Percentiles rank a stretch among this genome's conserved stretches.
phyloP scores from a whole-genome alignment of 768 basidiomycete species.

The Suillus luteus region DNA sequence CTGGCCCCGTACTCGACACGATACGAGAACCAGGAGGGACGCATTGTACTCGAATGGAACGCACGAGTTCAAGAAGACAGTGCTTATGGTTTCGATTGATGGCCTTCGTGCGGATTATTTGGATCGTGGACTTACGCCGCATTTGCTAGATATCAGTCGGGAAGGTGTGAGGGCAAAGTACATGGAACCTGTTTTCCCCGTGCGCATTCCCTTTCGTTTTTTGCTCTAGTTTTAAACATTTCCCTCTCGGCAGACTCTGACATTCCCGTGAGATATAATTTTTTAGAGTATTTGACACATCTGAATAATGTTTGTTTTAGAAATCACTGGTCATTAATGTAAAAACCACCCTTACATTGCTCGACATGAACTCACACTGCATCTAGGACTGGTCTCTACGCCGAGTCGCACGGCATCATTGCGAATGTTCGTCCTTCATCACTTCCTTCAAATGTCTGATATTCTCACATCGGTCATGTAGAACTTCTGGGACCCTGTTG shows the following conservation, averaged over 20 bases:
- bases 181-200: constrained; percentile 87
- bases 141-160: constrained; percentile 77
- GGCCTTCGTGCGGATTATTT: constrained; percentile 87
- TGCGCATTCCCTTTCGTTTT: constrained; percentile 37
- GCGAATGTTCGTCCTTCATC: constrained; percentile 61
- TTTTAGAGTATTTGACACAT: not conserved
- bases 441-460: not conserved
- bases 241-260: constrained; percentile 60
- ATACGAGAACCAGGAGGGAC: constrained; percentile 16
- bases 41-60: constrained; percentile 75
- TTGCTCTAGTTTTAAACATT: constrained; percentile 10
- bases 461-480: constrained; percentile 31
- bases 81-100: constrained; percentile 85
- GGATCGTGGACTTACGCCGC: constrained; percentile 82
- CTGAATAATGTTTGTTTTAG: constrained; percentile 37
- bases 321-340: constrained; percentile 92
- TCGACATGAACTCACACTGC: constrained; percentile 8
- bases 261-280: constrained; percentile 73
- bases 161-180: constrained; percentile 86
- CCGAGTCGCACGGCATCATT: constrained; percentile 89
- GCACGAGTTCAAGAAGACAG: constrained; percentile 77
- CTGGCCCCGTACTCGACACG: not conserved
- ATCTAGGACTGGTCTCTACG: constrained; percentile 82
- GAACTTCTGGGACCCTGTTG: constrained; percentile 86
- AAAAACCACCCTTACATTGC: constrained; percentile 20